Evolutionary conservation across 352 stramenopile genomes (phyloP).

Genomic region (Nothophytophthora sp.): DNA sequence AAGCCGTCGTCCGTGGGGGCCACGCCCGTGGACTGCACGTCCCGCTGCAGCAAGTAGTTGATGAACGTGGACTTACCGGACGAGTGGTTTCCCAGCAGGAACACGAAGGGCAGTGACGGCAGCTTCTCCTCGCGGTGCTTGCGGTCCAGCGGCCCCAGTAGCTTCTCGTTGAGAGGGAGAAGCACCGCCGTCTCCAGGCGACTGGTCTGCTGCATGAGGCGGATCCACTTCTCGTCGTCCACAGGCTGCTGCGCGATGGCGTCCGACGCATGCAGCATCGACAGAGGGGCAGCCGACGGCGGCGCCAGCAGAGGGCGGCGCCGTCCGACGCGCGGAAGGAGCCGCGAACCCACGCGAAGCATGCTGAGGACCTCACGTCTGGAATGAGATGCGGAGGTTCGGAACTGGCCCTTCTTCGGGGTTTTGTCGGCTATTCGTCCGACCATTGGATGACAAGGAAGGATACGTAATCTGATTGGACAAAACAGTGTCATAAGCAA

Average conservation of each 20-base stretch:
- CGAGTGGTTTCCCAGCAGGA: constrained; percentile 99
- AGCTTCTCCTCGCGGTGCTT: constrained; percentile 91
- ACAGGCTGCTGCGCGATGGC: constrained; percentile 21
- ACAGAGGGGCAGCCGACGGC: constrained; percentile 19
- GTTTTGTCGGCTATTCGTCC: no score
- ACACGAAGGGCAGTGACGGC: constrained; percentile 97
- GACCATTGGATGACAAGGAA: no score
- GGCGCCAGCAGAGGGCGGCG: constrained; percentile 8
- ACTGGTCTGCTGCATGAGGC: constrained; percentile 83
- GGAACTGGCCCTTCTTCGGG: no score
- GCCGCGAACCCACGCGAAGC: background rate
- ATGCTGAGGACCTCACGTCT: no score
- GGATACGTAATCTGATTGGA: no score
- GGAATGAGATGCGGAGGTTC: no score
- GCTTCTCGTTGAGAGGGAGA: constrained; percentile 83
- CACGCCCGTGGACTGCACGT: constrained; percentile 98
- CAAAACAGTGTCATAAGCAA: no score
- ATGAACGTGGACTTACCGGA: constrained; percentile 99
- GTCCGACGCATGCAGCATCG: constrained; percentile 20
- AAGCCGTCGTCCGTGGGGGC: constrained; percentile 99
- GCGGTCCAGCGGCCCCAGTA: constrained; percentile 87
- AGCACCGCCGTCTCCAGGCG: constrained; percentile 70
- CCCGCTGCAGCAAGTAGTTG: constrained; percentile 96
- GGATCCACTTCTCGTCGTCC: constrained; percentile 81
- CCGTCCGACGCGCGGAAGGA: constrained; percentile 5